Conservation (phyloP, 1,284 basidiomycete genomes). For the Thecaphora thlaspeos region DNA sequence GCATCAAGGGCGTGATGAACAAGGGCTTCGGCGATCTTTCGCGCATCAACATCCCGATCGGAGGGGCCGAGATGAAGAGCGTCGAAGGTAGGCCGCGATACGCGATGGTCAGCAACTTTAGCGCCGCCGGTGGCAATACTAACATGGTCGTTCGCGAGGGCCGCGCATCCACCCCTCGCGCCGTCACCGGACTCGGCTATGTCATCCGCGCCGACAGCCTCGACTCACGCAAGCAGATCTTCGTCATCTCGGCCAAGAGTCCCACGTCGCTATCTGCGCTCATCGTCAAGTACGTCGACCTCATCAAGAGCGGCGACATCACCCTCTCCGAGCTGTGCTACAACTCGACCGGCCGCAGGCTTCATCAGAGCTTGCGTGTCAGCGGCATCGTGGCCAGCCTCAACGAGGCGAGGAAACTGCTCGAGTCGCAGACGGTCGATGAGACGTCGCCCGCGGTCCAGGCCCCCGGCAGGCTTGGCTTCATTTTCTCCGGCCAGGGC, state of each 20-base stretch:
- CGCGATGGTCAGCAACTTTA: conserved; percentile 38
- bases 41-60: too few relatives aligned
- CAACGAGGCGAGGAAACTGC: conserved; percentile 10
- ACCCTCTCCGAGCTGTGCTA: conserved; percentile 21
- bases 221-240: too few relatives aligned
- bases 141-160: conserved; percentile 29
- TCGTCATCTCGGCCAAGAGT: too few relatives aligned
- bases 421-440: conserved; percentile 20
- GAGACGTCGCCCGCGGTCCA: not conserved
- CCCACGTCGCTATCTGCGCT: not conserved
- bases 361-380: not conserved
- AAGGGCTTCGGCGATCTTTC: conserved; percentile 2
- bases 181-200: not conserved
- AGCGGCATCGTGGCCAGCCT: conserved; percentile 18
- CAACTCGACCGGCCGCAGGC: not conserved
- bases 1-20: conserved; percentile 37
- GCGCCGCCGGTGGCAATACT: conserved; percentile 38
- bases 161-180: too few relatives aligned
- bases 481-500: conserved; percentile 37
- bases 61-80: not conserved
- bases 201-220: too few relatives aligned
- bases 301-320: too few relatives aligned
- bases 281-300: not conserved
- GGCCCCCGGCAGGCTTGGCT: not conserved
- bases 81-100: conserved; percentile 8